A percentile compares a stretch with the other conserved stretches of the same genome.
Evolutionary conservation across 2,329 filamentous ascomycete species (phyloP).

Genomic region (Dryadomyces sulphureus): DNA sequence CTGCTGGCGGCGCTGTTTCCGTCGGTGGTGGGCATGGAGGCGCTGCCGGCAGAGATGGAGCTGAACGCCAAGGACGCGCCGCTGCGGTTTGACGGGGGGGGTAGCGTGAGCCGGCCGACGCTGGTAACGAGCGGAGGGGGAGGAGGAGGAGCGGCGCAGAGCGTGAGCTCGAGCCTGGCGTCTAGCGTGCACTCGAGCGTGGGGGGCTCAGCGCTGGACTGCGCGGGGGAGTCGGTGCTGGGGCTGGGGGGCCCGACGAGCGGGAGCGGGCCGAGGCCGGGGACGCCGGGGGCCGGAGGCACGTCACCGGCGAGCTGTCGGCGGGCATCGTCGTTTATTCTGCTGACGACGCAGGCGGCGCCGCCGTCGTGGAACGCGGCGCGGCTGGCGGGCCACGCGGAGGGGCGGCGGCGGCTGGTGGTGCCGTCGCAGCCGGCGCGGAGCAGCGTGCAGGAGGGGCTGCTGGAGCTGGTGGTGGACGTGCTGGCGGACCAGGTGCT

Average conservation of each 20-base stretch:
- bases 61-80: conserved; percentile 69
- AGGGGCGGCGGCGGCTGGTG: conserved; percentile 37
- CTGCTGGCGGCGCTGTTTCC: conserved; percentile 74
- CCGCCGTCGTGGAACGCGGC: conserved; percentile 43
- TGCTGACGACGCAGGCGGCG: conserved; percentile 59
- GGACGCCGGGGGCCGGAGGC: too few relatives aligned
- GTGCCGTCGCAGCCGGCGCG: conserved; percentile 29
- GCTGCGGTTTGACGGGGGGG: conserved; percentile 72
- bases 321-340: conserved; percentile 79
- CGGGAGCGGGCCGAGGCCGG: too few relatives aligned
- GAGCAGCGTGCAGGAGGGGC: conserved; percentile 52
- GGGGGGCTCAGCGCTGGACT: conserved; percentile 2
- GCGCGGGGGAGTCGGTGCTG: conserved; percentile 19
- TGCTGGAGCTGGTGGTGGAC: conserved; percentile 62
- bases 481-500: conserved; percentile 81
- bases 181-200: conserved; percentile 8
- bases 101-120: too few relatives aligned
- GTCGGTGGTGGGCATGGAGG: conserved; percentile 72
- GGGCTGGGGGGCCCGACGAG: conserved; percentile 14
- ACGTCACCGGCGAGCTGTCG: conserved; percentile 42
- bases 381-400: conserved; percentile 47
- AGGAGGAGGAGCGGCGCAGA: conserved; percentile 62
- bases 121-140: conserved; percentile 24
- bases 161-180: conserved; percentile 16
- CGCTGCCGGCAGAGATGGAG: conserved; percentile 71